Evolutionary conservation across 129 eudicot genomes (phyloP), one percentile per base, ranked within the genome.

Genomic region (Arctium minus): DNA sequence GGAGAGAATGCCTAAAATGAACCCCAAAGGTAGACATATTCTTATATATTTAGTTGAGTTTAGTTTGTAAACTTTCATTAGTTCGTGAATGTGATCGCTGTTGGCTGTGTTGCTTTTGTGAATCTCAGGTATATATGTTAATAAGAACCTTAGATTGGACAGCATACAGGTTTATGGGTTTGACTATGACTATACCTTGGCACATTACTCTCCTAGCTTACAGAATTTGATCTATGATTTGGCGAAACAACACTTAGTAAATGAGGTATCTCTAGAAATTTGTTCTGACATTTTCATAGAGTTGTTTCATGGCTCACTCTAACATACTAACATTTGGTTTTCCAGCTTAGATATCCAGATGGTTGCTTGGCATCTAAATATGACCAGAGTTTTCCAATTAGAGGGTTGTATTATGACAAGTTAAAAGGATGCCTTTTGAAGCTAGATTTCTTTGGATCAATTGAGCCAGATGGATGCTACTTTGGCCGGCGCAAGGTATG

Each of bases 391-490:
- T 96, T 96, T 88, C 99, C 99, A 2, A 93, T 96, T 70, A 89
- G 99, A 89, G 99, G 99, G 46, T 80, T 96, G 77, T 96, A 90
- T 76, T 96, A 96, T 82, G 99, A 96, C 88, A 96, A 89, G 89
- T 86, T 75, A 69, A 96, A 96, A 89, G 99, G 99, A 60, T 92
- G 97, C 85, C 94, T 96, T 64, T 74, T 96, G 88, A 96, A 96
- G 92, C 83, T 96, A 79, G 99, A 96, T 90, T 96, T 96, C 85
- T 96, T 96, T 86, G 99, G 99, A 78, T 90, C 99, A 33, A 96
- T 96, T 81, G 99, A 96, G 91, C 99, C 94, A 39, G 98, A 90
- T 84, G 98, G 99, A 74, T 96, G 99, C 90, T 96, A 90, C 81
- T 96, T 86, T 89, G 99, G 99, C 46, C 91, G 99, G 76, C 91